These are phyloP conservation scores for Prunus padus DNA, from an alignment of 306 rosid genomes.

Conservation along the genomic window DNA sequence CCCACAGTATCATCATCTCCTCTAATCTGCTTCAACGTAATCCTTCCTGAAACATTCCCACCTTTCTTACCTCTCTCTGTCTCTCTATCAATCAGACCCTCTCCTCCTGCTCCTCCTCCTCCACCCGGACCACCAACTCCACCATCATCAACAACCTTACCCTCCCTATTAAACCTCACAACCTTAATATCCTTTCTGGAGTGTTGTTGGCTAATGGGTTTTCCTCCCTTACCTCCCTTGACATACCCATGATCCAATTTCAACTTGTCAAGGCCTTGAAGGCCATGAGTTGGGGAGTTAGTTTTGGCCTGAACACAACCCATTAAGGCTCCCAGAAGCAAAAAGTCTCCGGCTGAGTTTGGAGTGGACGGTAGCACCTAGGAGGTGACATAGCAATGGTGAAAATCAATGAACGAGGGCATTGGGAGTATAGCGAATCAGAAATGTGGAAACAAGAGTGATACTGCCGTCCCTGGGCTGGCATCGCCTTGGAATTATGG, in stretches of 20 bases:
- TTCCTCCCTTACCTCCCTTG: conserved; percentile 9
- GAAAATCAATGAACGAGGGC: not conserved
- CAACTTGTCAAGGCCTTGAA: conserved; percentile 18
- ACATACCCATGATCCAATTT: conserved; percentile 21
- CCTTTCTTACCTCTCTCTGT: conserved; percentile 2
- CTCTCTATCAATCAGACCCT: conserved; percentile 2
- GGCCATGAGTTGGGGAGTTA: conserved; percentile 1
- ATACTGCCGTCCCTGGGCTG: conserved; percentile 29
- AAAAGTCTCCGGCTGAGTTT: conserved; percentile 6
- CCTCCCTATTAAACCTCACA: conserved; percentile 14
- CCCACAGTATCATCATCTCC: conserved; percentile 41
- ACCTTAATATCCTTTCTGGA: not conserved
- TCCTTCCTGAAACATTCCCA: conserved; percentile 19
- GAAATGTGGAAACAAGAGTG: not conserved
- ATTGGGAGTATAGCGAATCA: not conserved
- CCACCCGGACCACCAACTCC: not conserved
- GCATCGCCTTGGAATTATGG: conserved; percentile 39
- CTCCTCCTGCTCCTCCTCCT: not conserved
- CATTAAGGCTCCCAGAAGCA: conserved; percentile 31
- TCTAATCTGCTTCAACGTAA: conserved; percentile 36
- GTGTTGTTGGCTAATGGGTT: conserved; percentile 12
- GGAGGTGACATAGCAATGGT: conserved; percentile 30
- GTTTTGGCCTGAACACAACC: conserved; percentile 55
- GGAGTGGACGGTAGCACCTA: conserved; percentile 23
- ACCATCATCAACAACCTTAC: conserved; percentile 11